A percentile compares a stretch with the other conserved stretches of the same genome.
Conservation (phyloP, 768 basidiomycete species). For the Auricularia cornea region DNA sequence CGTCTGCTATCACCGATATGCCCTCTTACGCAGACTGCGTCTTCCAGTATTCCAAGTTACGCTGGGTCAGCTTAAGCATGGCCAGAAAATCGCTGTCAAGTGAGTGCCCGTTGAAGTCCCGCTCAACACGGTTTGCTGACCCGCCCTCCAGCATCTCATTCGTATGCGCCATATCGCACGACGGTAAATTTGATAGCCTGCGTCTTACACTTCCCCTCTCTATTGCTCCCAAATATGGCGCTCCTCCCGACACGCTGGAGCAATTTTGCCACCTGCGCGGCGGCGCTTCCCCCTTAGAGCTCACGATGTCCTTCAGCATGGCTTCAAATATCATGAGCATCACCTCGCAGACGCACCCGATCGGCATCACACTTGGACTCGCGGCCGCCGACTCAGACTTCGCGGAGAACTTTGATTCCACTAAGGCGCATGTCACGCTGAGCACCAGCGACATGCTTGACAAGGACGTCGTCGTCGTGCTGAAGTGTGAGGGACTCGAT, state of each 20-base stretch:
- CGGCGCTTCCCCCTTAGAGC: constrained; percentile 3
- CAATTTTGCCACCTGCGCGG: background rate
- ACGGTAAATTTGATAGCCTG: constrained; percentile 5
- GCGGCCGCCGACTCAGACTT: no score
- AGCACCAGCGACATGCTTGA: constrained; percentile 34
- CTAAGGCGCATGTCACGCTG: constrained; percentile 3
- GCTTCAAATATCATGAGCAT: constrained; percentile 9
- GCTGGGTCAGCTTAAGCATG: background rate
- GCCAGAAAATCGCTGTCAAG: background rate
- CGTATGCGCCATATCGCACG: constrained; percentile 17
- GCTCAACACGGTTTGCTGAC: no score
- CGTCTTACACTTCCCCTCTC: constrained; percentile 9
- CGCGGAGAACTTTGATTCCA: no score
- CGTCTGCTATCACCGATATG: no score
- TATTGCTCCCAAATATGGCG: constrained; percentile 10
- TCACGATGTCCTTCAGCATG: constrained; percentile 9
- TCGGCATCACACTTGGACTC: background rate
- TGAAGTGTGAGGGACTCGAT: constrained; percentile 43
- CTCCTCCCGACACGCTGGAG: constrained; percentile 1
- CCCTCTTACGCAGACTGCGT: no score
- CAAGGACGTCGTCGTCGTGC: constrained; percentile 42
- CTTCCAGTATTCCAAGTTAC: background rate
- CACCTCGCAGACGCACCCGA: constrained; percentile 13
- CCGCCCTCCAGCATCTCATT: background rate
- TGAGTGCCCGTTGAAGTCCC: no score